Conservation (phyloP, 1,139 yeast genomes). For the Wickerhamiella infanticola region DNA sequence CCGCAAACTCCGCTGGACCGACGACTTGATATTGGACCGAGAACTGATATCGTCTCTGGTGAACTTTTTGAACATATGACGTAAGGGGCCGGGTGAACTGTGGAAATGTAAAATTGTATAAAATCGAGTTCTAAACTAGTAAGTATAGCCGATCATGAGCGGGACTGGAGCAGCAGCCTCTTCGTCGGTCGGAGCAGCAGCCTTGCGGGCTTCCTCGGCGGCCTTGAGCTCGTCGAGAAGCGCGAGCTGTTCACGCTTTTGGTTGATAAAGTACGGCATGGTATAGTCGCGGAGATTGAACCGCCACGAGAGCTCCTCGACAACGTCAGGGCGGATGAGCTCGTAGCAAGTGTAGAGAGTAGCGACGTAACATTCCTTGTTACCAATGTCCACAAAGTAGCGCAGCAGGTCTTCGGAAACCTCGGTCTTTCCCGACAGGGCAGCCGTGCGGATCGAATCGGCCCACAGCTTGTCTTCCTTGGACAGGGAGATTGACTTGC, state of each 20-base stretch:
- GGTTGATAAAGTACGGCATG: constrained; percentile 85
- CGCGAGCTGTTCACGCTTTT: constrained; percentile 54
- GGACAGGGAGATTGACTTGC: constrained; percentile 72
- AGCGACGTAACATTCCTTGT: constrained; percentile 90
- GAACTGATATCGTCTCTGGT: constrained; percentile 79
- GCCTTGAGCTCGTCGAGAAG: constrained; percentile 47
- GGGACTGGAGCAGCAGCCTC: constrained; percentile 23
- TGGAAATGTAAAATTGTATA: background rate
- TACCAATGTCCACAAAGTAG: constrained; percentile 93
- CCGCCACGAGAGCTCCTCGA: constrained; percentile 82
- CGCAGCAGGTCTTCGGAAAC: constrained; percentile 79
- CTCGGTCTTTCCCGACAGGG: constrained; percentile 62
- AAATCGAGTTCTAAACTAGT: constrained; percentile 5
- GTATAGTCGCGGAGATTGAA: constrained; percentile 66
- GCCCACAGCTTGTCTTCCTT: constrained; percentile 91
- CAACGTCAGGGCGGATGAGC: constrained; percentile 64
- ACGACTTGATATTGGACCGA: constrained; percentile 80
- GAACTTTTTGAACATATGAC: constrained; percentile 33
- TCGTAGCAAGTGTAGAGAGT: constrained; percentile 78
- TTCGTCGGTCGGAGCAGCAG: constrained; percentile 41
- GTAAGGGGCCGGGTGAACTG: background rate
- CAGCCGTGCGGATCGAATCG: constrained; percentile 85
- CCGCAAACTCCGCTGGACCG: constrained; percentile 76
- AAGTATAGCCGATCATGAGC: constrained; percentile 16
- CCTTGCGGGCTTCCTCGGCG: constrained; percentile 55